Base-by-base conservation (phyloP, 768 basidiomycete species). In the Pholiota conissans region DNA sequence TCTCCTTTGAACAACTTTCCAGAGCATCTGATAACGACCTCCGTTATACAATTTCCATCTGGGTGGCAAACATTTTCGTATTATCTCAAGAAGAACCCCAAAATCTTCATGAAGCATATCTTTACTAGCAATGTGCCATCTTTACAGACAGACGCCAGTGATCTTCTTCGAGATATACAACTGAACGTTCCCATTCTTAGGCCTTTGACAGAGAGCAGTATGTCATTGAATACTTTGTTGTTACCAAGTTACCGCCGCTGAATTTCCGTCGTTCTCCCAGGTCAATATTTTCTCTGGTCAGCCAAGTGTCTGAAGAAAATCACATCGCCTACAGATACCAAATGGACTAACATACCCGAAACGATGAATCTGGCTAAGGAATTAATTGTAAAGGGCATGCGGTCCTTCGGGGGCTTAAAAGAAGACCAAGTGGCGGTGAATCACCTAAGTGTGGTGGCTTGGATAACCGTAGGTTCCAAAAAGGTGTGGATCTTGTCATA, bases 81-180 rank as follows among this genome's bases (percentile, higher is more conserved):
- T 60, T 54, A 63, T 22, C 57, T 71, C 32, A 58, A 51, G 22
- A 61, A 58, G 1, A 50, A 61, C 35, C 49, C 22, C 1, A 18
- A 50, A 16, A 24, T 57, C 8, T 66, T 46, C 16, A 67, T 76
- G 14, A 71, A 72, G 22, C 82, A 84, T 55, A 57, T 84, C 40
- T 84, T 82, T 60, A 80, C 79, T 0, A 71, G 79, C n/a, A 84
- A 84, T 57, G 60, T 69, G 14, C 62, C 66, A n/a, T 29, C 51
- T 3, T 64, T 81, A 45, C 83, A 84, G 61, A 53, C 37, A 45
- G 69, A 71, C 1, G 73, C 81, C 11, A 73, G 73, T 2, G 52
- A 45, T 5, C 61, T 82, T 27, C 66, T 84, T 3, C 62, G 66
- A 22, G 63, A 63, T 13, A 70, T 84, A 13, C 83, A 84, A 62